Conservation (phyloP, 192 early-diverging fungal genomes). For the Linnemannia elongata region DNA sequence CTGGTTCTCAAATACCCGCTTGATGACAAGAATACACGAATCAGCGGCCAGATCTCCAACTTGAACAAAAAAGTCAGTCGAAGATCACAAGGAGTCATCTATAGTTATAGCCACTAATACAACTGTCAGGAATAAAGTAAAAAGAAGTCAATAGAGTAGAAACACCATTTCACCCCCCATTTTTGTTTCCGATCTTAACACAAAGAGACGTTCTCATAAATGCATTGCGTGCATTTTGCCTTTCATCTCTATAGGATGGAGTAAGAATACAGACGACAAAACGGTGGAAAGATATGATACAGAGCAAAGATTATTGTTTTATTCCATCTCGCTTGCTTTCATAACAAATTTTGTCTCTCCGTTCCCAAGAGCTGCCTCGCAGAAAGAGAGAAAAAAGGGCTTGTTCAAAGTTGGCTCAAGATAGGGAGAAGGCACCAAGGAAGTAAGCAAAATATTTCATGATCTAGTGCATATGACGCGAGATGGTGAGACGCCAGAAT, state of each 20-base stretch:
- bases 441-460: neutral
- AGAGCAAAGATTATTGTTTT: neutral
- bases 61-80: neutral
- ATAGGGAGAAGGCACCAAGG: neutral
- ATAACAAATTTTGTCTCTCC: neutral
- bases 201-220: neutral
- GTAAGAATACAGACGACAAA: neutral
- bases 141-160: neutral
- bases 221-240: neutral
- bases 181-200: neutral
- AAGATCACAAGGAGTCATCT: neutral
- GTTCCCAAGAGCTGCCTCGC: neutral
- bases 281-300: neutral
- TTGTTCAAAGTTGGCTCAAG: neutral
- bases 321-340: neutral
- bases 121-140: neutral
- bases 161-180: neutral
- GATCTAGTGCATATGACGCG: constrained; percentile 33
- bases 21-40: neutral
- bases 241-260: neutral
- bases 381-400: neutral
- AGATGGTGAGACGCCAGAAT: constrained; percentile 40
- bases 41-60: neutral
- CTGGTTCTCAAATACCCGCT: neutral
- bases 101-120: neutral